phyloP scores from a whole-genome alignment of 768 basidiomycete genomes.

The Mycena amicta region DNA sequence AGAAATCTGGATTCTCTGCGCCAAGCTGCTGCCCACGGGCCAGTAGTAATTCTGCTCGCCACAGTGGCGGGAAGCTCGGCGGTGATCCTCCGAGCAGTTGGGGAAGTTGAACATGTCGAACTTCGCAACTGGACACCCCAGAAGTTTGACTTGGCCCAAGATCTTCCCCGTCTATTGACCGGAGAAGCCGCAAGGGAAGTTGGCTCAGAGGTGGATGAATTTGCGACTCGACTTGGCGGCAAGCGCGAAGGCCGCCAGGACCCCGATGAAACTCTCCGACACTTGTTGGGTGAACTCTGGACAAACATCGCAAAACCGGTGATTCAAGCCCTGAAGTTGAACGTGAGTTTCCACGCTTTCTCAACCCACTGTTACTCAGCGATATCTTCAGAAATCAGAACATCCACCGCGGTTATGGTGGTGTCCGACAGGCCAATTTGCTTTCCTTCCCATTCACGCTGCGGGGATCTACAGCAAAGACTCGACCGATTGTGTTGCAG shows the following conservation, averaged over 20 bases:
- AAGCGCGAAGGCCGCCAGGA: neutral
- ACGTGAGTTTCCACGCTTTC: neutral
- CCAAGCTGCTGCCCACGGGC: conserved; percentile 1
- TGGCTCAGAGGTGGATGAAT: too few relatives aligned
- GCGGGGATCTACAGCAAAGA: conserved; percentile 17
- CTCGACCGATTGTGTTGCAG: conserved; percentile 9
- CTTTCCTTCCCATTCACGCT: conserved; percentile 21
- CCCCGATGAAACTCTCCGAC: neutral
- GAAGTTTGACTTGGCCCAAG: too few relatives aligned
- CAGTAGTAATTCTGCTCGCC: conserved; percentile 20
- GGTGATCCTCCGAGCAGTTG: too few relatives aligned
- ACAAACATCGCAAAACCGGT: conserved; percentile 3
- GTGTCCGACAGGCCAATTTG: conserved; percentile 6
- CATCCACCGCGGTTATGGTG: conserved; percentile 8
- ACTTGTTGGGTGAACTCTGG: conserved; percentile 1
- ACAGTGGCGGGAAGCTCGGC: neutral
- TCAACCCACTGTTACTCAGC: neutral
- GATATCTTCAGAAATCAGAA: conserved; percentile 3
- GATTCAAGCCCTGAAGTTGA: neutral
- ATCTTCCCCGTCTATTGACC: too few relatives aligned
- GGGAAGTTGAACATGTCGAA: too few relatives aligned
- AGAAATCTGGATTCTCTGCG: neutral
- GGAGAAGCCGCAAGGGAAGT: too few relatives aligned
- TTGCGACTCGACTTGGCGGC: conserved; percentile 6
- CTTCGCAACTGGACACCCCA: too few relatives aligned